Conservation (phyloP, 257 asterid genomes). For the Prunella vulgaris region DNA sequence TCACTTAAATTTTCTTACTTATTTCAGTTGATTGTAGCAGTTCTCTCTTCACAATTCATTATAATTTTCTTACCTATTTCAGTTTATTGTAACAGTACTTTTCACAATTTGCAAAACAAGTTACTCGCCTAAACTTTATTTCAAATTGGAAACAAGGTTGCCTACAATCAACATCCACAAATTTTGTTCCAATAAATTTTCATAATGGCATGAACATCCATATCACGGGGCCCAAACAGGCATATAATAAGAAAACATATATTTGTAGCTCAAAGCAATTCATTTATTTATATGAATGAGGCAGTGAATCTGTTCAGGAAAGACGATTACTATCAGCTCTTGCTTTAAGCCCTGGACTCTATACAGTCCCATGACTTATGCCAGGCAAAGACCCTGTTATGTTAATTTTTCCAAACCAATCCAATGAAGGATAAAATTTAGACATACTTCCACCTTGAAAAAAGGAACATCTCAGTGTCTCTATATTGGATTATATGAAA, state of each 20-base stretch:
- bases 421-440: background rate
- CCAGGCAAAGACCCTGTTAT: background rate
- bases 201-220: constrained; percentile 3
- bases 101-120: background rate
- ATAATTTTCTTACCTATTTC: background rate
- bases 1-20: background rate
- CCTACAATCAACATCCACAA: background rate
- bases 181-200: background rate
- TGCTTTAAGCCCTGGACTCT: background rate
- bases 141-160: background rate
- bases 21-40: background rate
- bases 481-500: background rate
- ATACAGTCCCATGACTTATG: background rate
- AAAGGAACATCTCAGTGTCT: background rate
- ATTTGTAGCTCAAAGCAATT: background rate
- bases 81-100: background rate
- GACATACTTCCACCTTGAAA: background rate
- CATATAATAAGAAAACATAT: background rate
- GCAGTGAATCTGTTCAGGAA: background rate
- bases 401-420: background rate
- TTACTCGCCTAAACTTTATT: background rate
- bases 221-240: background rate
- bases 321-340: background rate
- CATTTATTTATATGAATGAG: background rate
- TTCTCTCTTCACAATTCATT: background rate